Evolutionary conservation across 1,139 yeast species (phyloP).

Genomic region (Nakaseomyces sp.): DNA sequence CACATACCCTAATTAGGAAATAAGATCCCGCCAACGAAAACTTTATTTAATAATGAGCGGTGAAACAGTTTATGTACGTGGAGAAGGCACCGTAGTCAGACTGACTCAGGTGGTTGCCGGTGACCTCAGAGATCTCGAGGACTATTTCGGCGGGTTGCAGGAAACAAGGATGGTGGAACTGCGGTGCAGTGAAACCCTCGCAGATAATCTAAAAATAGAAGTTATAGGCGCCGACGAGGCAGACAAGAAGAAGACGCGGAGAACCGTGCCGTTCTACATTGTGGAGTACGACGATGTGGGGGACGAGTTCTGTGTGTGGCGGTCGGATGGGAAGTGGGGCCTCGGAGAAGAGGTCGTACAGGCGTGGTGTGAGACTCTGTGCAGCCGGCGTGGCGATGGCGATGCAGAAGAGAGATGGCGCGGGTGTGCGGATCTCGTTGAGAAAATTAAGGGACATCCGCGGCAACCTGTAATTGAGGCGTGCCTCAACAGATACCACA

Average conservation of each 20-base stretch:
- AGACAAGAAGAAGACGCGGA: not conserved
- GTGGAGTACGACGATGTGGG: constrained; percentile 1
- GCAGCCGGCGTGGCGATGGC: not conserved
- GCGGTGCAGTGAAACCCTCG: constrained; percentile 1
- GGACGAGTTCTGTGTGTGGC: constrained; percentile 5
- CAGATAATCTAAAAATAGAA: constrained; percentile 2
- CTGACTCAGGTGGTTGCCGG: constrained; percentile 3
- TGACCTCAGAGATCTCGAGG: constrained; percentile 1
- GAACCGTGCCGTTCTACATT: constrained; percentile 4
- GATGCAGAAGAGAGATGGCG: not conserved
- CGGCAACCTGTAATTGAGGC: not conserved
- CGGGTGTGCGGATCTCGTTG: not conserved
- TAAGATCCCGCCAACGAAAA: too few relatives aligned
- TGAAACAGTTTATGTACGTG: constrained; percentile 5
- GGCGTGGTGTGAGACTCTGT: constrained; percentile 3
- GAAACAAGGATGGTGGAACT: not conserved
- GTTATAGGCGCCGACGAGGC: not conserved
- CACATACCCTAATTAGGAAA: too few relatives aligned
- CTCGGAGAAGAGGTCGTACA: constrained; percentile 1
- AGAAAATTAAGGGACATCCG: not conserved
- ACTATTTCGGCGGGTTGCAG: constrained; percentile 2
- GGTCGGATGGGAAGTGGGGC: constrained; percentile 6
- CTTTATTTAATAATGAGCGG: not conserved
- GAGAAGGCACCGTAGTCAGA: not conserved
- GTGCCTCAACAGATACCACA: not conserved